Conservation (phyloP, 371 early-diverging fungal genomes). For the Lichtheimia ramosa region DNA sequence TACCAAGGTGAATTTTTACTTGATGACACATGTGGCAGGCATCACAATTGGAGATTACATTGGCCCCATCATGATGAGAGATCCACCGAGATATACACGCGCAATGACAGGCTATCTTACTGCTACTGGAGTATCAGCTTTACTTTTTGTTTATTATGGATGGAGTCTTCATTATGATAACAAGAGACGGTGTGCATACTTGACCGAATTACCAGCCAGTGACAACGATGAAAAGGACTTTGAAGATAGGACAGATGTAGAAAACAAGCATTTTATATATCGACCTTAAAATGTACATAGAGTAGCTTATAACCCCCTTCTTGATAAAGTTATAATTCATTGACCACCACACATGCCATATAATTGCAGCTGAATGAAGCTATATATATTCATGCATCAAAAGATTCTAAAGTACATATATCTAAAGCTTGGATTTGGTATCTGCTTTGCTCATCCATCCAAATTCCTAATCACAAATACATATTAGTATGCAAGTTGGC, state of each 20-base stretch:
- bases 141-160: not conserved
- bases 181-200: too few species aligned
- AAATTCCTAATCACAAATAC: constrained; percentile 13
- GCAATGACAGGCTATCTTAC: not conserved
- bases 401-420: too few species aligned
- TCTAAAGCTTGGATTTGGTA: constrained; percentile 13
- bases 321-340: too few species aligned
- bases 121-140: not conserved
- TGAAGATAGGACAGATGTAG: constrained; percentile 3
- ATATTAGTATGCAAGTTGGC: not conserved
- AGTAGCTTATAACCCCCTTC: too few species aligned
- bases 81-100: not conserved
- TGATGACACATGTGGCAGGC: not conserved
- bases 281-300: not conserved
- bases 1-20: constrained; percentile 1
- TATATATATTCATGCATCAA: too few species aligned
- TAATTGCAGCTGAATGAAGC: too few species aligned
- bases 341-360: too few species aligned
- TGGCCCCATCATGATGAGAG: not conserved
- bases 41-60: not conserved
- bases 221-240: not conserved
- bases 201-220: not conserved
- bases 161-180: not conserved
- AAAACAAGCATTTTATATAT: constrained; percentile 2
- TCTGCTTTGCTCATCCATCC: constrained; percentile 23